A percentile compares a stretch with the other conserved stretches of the same genome.
These are phyloP conservation scores for Sorghum bicolor DNA, from an alignment of 176 grass and related monocot genomes.

Conservation along the genomic window DNA sequence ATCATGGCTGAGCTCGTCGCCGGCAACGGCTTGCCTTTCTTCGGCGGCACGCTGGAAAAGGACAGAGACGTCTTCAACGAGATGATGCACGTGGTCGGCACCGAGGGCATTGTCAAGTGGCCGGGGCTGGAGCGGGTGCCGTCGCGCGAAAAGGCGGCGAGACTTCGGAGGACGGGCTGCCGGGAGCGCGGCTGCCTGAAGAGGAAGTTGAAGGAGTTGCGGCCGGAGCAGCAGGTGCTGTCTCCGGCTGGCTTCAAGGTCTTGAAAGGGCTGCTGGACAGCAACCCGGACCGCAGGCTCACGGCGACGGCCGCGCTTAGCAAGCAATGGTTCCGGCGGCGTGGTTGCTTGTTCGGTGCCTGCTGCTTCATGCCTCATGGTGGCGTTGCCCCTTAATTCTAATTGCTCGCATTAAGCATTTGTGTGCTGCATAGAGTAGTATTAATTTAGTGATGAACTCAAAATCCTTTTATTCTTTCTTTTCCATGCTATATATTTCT, in stretches of 20 bases:
- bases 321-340: not conserved
- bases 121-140: not conserved
- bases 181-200: not conserved
- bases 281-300: not conserved
- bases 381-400: no score
- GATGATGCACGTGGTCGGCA: not conserved
- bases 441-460: no score
- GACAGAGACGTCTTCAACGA: not conserved
- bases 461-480: no score
- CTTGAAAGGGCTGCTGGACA: not conserved
- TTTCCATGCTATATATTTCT: no score
- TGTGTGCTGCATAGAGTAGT: no score
- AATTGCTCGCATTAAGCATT: no score
- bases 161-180: no score
- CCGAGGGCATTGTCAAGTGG: not conserved
- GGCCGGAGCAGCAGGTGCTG: no score
- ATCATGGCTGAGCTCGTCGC: not conserved
- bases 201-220: no score
- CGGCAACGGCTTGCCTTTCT: not conserved
- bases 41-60: not conserved
- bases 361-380: not conserved
- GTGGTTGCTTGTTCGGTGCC: fast-evolving
- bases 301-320: not conserved
- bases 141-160: no score
- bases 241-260: not conserved